Base-by-base conservation (phyloP, 2,329 filamentous ascomycete species). In the Fusarium begoniae region DNA sequence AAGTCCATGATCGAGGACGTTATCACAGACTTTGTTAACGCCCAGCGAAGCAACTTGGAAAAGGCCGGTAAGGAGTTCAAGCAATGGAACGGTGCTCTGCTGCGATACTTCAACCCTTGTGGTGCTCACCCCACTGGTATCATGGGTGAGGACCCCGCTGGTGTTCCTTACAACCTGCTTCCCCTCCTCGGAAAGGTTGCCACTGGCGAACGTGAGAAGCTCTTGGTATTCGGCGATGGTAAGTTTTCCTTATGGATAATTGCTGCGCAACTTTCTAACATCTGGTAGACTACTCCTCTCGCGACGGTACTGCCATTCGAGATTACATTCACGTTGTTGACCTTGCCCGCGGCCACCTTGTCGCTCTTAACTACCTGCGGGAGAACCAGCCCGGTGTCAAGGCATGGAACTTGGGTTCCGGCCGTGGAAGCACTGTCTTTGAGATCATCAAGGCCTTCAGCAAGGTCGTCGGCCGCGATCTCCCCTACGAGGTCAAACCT, bases 291-390 rank as follows among this genome's bases (percentile, higher is more conserved):
- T 99, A 99, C 86, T 82, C 88, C 38, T 98, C 95, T 60, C 92
- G 91, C 78, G 95, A 98, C 82, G 95, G 95, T 74, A 98, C 95
- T 60, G 94, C 94, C 72, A 98, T 98, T 82, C 93, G 96, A 78
- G 96, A 99, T 86, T 99, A 99, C 88, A 98, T 99, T 83, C 95
- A 98, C 87, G 94, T 98, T 66, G 89, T 97, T 73, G 95, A 98
- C 80, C 91, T 98, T 30, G 94, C 95, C 51, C 90, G 90, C 72
- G 95, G 95, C 70, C 95, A 98, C 83, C 87, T 98, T 66, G 90
- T 94, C 68, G 96, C 97, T 28, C 92, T 99, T 77, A 95, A 96
- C 85, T 94, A 97, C 85, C 92, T 98, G 57, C 93, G 93, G 78
- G 89, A 93, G 75, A 86, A 96, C 77, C 90, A 94, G 79, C 96